Percentiles rank a stretch among this genome's conserved stretches.
Conservation (phyloP, 305 asterid genomes). For the Solanum hybrid region DNA sequence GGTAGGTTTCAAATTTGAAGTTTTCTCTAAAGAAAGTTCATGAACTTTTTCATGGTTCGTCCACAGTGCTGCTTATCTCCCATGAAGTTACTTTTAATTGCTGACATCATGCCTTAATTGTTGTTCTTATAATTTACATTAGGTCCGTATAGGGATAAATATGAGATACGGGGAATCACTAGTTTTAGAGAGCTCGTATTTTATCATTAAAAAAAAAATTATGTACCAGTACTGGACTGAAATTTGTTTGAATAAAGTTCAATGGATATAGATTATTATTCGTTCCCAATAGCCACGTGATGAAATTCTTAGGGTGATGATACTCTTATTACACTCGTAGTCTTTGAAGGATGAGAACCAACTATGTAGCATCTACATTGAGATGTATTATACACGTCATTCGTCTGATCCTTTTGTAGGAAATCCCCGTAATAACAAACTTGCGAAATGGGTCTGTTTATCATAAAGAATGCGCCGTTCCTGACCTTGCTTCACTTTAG, state of each 20-base stretch:
- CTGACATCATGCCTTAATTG: background rate
- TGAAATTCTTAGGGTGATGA: background rate
- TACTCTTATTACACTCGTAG: background rate
- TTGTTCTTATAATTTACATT: background rate
- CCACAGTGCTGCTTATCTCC: background rate
- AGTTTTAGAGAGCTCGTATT: background rate
- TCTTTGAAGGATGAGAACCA: background rate
- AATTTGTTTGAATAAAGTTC: background rate
- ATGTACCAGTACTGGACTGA: background rate
- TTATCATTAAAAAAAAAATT: background rate
- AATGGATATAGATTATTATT: background rate
- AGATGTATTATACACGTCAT: background rate
- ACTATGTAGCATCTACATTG: background rate
- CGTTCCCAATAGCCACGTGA: background rate
- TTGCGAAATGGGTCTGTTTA: too few relatives aligned
- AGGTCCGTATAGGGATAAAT: background rate
- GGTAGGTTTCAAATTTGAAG: conserved; percentile 24
- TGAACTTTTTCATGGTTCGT: background rate
- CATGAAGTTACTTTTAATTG: background rate
- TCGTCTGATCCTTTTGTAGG: background rate
- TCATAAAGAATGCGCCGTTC: background rate
- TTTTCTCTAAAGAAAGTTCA: background rate
- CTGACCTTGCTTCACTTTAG: background rate
- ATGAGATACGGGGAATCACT: background rate
- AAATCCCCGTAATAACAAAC: background rate